Percentiles rank a stretch among this genome's conserved stretches.
These are phyloP conservation scores for Labyrinthula sp. DNA, from an alignment of 352 stramenopile species.

Conservation along the genomic window DNA sequence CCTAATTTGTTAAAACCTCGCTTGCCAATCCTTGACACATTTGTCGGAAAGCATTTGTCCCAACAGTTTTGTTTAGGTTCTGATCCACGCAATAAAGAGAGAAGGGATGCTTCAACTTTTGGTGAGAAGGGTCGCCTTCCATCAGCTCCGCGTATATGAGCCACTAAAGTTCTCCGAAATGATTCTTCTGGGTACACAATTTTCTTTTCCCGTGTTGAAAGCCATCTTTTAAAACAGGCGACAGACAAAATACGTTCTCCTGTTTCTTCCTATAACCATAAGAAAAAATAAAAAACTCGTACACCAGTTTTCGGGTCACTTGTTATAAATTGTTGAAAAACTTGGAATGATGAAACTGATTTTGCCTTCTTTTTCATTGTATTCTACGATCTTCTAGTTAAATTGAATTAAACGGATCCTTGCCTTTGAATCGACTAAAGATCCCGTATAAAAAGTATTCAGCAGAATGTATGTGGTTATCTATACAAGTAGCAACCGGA, in stretches of 20 bases:
- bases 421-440: too few species aligned
- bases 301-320: too few species aligned
- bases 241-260: slow-evolving; percentile 3
- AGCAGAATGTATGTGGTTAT: too few species aligned
- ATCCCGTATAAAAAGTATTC: too few species aligned
- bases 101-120: slow-evolving; percentile 11
- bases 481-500: too few species aligned
- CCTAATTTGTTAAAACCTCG: slow-evolving; percentile 18
- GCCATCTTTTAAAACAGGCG: slow-evolving; percentile 18
- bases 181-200: slow-evolving; percentile 19
- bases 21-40: slow-evolving; percentile 26
- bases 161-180: slow-evolving; percentile 21
- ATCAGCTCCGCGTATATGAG: slow-evolving; percentile 7
- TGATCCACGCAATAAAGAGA: slow-evolving; percentile 10
- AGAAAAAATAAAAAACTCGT: too few species aligned
- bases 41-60: slow-evolving; percentile 14
- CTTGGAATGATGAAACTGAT: too few species aligned
- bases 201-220: slow-evolving; percentile 1
- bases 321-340: too few species aligned
- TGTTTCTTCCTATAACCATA: too few species aligned
- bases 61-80: slow-evolving; percentile 25
- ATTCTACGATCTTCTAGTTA: too few species aligned
- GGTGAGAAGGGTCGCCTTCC: slow-evolving; percentile 16
- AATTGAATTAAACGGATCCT: too few species aligned
- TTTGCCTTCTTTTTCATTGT: too few species aligned